A percentile compares a stretch with the other conserved stretches of the same genome.
Conservation (phyloP, 441 rosid genomes). For the Erodium chrysanthum region DNA sequence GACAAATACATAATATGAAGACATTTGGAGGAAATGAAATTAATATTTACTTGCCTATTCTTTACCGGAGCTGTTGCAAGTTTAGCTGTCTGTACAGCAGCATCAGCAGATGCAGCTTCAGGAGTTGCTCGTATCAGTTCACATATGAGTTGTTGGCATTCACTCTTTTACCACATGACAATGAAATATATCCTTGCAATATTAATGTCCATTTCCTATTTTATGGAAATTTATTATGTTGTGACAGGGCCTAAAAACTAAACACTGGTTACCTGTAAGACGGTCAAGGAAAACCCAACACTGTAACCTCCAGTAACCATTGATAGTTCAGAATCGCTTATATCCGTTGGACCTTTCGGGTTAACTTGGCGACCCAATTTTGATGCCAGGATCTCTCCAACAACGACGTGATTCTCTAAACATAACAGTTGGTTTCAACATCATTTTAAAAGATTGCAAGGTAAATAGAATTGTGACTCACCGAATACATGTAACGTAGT, state of each 20-base stretch:
- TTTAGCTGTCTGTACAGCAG: slow-evolving; percentile 94
- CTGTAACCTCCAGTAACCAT: slow-evolving; percentile 90
- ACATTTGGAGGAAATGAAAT: slow-evolving; percentile 2
- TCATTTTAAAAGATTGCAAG: slow-evolving; percentile 15
- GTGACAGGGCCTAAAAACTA: not conserved
- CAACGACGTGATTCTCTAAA: slow-evolving; percentile 82
- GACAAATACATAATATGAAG: not conserved
- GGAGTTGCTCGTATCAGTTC: slow-evolving; percentile 98
- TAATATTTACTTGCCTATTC: slow-evolving; percentile 51
- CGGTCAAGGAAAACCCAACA: slow-evolving; percentile 86
- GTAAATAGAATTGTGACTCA: slow-evolving; percentile 27
- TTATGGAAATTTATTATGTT: not conserved
- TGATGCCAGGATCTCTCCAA: slow-evolving; percentile 85
- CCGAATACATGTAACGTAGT: slow-evolving; percentile 76
- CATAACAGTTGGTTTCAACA: slow-evolving; percentile 23
- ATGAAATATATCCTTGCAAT: slow-evolving; percentile 10
- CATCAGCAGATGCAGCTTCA: slow-evolving; percentile 95
- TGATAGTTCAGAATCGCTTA: slow-evolving; percentile 64
- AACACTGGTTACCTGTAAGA: slow-evolving; percentile 69
- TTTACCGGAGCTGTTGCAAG: slow-evolving; percentile 71
- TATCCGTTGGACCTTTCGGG: slow-evolving; percentile 52
- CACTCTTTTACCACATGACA: slow-evolving; percentile 52
- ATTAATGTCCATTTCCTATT: not conserved
- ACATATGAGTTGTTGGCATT: slow-evolving; percentile 98
- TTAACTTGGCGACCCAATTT: slow-evolving; percentile 52